phyloP scores from a whole-genome alignment of 805 yeast genomes.

The Novakomyces olei region DNA sequence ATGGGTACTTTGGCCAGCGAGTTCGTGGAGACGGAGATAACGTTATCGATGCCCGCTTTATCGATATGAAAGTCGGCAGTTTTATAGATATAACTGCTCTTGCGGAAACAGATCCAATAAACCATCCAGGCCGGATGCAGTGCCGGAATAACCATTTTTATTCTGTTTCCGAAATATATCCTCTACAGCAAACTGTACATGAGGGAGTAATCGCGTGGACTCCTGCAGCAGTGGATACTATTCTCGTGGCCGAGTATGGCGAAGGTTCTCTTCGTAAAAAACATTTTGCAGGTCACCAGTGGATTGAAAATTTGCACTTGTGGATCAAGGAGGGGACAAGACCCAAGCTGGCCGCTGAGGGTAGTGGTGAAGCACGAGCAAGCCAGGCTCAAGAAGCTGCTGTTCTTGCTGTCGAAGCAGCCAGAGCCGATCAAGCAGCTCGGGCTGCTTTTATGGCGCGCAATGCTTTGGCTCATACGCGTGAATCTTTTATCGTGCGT shows the following conservation, averaged over 20 bases:
- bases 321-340: no score
- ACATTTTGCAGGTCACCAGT: no score
- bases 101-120: conserved; percentile 12
- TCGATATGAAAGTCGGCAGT: conserved; percentile 36
- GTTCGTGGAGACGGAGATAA: conserved; percentile 26
- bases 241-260: conserved; percentile 21
- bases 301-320: no score
- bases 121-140: conserved; percentile 12
- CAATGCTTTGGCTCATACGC: no score
- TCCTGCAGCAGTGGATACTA: conserved; percentile 20
- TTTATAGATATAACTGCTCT: conserved; percentile 38
- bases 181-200: conserved; percentile 31
- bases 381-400: no score
- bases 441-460: no score
- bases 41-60: conserved; percentile 34
- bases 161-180: conserved; percentile 26
- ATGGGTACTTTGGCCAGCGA: conserved; percentile 29
- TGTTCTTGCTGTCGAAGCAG: no score
- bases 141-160: conserved; percentile 40
- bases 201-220: conserved; percentile 34
- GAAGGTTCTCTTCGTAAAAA: no score
- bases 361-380: no score
- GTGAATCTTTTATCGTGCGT: no score
- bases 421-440: no score
- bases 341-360: no score